A percentile compares a stretch with the other conserved stretches of the same genome.
Conservation (phyloP, 192 early-diverging fungal species). For the Chytriomyces confervae region DNA sequence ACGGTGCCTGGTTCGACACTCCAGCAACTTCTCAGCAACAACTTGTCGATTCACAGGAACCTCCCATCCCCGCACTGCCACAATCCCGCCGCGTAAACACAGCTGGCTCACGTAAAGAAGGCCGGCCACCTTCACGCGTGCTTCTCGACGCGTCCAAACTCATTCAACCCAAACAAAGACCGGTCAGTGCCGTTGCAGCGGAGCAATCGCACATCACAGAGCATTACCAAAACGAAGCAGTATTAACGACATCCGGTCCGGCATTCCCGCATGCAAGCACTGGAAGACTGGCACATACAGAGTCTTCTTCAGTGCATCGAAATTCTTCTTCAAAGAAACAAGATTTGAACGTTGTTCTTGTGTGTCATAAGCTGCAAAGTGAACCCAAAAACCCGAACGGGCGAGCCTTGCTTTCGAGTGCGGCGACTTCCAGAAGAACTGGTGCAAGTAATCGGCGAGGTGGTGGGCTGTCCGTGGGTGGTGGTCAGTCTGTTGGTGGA, state of each 20-base stretch:
- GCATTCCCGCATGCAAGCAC: conserved; percentile 20
- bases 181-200: background rate
- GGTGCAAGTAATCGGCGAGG: background rate
- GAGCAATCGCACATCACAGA: background rate
- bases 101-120: background rate
- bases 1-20: background rate
- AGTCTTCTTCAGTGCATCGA: background rate
- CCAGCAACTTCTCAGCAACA: background rate
- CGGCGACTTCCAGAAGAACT: background rate
- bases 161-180: background rate
- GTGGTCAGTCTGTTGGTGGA: background rate
- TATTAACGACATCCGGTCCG: background rate
- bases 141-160: background rate
- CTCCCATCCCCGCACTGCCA: background rate
- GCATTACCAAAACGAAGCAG: background rate
- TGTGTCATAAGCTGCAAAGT: conserved; percentile 16
- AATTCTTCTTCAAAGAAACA: too few relatives aligned
- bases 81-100: background rate
- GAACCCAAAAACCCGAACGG: background rate
- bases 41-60: background rate
- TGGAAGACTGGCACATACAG: background rate
- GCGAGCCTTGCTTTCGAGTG: background rate
- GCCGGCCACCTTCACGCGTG: background rate
- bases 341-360: background rate
- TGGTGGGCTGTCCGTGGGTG: background rate